Evolutionary conservation across 148 eudicot genomes (phyloP).

Genomic region (Camellia japonica): DNA sequence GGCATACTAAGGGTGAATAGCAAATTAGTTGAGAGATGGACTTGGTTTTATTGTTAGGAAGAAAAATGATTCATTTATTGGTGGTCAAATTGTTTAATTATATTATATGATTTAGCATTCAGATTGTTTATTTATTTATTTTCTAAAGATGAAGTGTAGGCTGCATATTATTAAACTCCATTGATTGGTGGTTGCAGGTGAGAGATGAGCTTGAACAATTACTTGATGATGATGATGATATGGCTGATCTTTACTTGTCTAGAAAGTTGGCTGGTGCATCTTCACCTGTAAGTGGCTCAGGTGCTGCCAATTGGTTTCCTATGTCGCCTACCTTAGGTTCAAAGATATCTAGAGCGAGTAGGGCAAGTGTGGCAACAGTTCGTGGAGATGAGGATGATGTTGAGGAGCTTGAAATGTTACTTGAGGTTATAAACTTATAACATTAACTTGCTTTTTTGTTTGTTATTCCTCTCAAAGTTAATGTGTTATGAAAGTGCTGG

Average conservation of each 20-base stretch:
- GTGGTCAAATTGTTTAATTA: no score
- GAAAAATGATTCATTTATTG: background rate
- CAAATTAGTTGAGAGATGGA: background rate
- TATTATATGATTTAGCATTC: background rate
- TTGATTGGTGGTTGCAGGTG: conserved; percentile 38
- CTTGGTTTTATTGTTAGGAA: background rate
- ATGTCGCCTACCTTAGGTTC: conserved; percentile 62
- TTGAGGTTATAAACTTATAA: conserved; percentile 42
- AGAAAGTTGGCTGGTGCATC: conserved; percentile 46
- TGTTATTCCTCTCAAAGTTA: conserved; percentile 10
- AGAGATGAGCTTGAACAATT: conserved; percentile 83
- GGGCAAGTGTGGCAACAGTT: conserved; percentile 55
- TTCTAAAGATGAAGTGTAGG: background rate
- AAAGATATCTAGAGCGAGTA: conserved; percentile 61
- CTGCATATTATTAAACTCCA: background rate
- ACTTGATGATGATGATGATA: conserved; percentile 74
- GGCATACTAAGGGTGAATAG: background rate
- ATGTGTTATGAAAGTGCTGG: conserved; percentile 9
- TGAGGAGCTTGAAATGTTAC: conserved; percentile 76
- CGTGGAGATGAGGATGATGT: conserved; percentile 74
- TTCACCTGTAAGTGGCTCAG: conserved; percentile 65
- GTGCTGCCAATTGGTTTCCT: conserved; percentile 37
- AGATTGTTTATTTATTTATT: background rate
- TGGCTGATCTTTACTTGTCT: conserved; percentile 79
- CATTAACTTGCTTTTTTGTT: background rate